These are phyloP conservation scores for Salix arbutifolia DNA, from an alignment of 345 rosid genomes.

Conservation along the genomic window DNA sequence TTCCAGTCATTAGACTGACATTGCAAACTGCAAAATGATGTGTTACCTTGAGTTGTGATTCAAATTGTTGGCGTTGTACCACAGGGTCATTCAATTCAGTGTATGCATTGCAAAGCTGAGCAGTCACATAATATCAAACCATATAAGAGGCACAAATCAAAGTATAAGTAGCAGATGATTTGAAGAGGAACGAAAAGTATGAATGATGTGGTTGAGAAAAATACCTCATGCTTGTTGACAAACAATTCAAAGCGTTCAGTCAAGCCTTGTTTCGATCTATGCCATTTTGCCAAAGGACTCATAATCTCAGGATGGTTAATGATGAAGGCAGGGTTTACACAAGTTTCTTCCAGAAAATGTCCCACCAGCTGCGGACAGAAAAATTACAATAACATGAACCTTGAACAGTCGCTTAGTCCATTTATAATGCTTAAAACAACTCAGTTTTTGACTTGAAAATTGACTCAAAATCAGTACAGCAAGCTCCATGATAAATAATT, in stretches of 20 bases:
- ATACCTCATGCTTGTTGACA: conserved; percentile 83
- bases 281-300: conserved; percentile 91
- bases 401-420: background rate
- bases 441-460: background rate
- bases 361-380: conserved; percentile 75
- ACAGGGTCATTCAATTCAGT: conserved; percentile 96
- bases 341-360: conserved; percentile 79
- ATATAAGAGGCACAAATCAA: background rate
- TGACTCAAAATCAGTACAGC: background rate
- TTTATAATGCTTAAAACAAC: background rate
- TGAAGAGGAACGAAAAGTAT: background rate
- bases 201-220: conserved; percentile 4
- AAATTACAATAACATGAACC: background rate
- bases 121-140: background rate
- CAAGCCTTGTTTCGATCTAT: conserved; percentile 59
- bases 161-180: background rate
- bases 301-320: conserved; percentile 88
- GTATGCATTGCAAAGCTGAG: conserved; percentile 88
- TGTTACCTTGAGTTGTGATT: conserved; percentile 84
- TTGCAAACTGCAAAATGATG: background rate
- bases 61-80: conserved; percentile 88
- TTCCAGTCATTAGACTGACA: background rate
- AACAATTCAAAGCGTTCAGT: conserved; percentile 96
- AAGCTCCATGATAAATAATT: background rate
- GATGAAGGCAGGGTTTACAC: conserved; percentile 91